phyloP scores from a whole-genome alignment of 768 basidiomycete genomes.

The Gloeopeniophorella convolvens region DNA sequence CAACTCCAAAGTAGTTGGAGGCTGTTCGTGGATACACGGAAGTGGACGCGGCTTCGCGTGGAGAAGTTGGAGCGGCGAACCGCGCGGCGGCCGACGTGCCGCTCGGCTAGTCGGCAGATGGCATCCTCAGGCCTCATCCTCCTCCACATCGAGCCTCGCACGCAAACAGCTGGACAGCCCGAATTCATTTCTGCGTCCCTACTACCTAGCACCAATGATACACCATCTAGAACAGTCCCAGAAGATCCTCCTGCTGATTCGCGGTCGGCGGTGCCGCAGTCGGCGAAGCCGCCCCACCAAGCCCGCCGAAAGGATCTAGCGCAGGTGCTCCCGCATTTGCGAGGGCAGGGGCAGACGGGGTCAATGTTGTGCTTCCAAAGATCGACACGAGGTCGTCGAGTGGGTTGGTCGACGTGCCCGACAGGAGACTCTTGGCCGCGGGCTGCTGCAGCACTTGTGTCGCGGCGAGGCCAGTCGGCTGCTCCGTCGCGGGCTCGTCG shows the following conservation, averaged over 20 bases:
- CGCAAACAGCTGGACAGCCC: background rate
- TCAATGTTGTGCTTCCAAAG: constrained; percentile 53
- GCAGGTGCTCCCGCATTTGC: constrained; percentile 18
- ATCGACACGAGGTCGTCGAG: constrained; percentile 92
- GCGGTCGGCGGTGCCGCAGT: constrained; percentile 13
- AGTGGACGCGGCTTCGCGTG: no score
- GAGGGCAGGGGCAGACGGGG: constrained; percentile 15
- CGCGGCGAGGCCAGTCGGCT: constrained; percentile 72
- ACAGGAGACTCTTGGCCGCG: constrained; percentile 65
- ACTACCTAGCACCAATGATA: constrained; percentile 14
- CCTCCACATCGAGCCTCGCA: background rate
- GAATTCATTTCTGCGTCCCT: constrained; percentile 8
- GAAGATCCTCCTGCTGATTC: constrained; percentile 13
- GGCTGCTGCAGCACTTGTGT: constrained; percentile 67
- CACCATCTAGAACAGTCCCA: constrained; percentile 13
- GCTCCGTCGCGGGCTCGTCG: constrained; percentile 54
- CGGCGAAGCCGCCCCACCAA: constrained; percentile 21
- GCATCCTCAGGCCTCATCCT: no score
- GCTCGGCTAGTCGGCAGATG: no score
- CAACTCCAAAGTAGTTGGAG: no score
- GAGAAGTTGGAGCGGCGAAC: no score
- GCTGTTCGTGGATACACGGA: no score
- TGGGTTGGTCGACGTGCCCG: constrained; percentile 81
- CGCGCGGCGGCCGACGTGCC: no score
- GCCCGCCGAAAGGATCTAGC: constrained; percentile 10